Base-by-base conservation (phyloP, 768 basidiomycete genomes). In the Lentinula sp. region DNA sequence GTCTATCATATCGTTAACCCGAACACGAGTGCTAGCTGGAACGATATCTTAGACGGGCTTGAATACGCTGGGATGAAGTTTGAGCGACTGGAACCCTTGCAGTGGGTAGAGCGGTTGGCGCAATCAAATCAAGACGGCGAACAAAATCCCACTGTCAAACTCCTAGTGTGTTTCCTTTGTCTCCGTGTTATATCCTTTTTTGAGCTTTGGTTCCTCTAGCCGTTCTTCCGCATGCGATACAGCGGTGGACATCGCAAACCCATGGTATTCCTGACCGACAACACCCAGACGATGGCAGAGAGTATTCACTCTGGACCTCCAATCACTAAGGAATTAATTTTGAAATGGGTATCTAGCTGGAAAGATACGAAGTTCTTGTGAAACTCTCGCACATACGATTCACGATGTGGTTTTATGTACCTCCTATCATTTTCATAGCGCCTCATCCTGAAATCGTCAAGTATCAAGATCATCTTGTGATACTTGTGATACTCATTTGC, bases 321-420 rank as follows among this genome's bases (percentile, higher is more conserved):
- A 4, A 61, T 77, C 39, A 67, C 65, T 45, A 64, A 70, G 1
- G 71, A 59, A 23, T 61, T 81, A 39, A 75, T 81, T 1, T 70
- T 65, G 15, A 75, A 76, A 45, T 81, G 80, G 80, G 71, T 76
- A 1, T 65, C 57, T 16, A 68, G 73, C 13, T 82, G 80, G 80
- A 73, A 71, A 60, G 66, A 72, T 53, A 73, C 70, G 13, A 74
- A 75, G 13, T 81, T 82, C 64, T 55, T 70, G 55, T 16, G 40
- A 8, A 60, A 28, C 28, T 28, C 28, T 28, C 3, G 28, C 28
- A 28, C 28, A 0, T 28, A 28, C 28, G 3, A 28, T 28, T 28
- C 28, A 28, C 2, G 28, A 28, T 28, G 28, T 28, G 28, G 28
- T 28, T 28, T 0, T 28, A 23, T 23, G 23, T 23, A 28, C 28